A percentile compares a stretch with the other conserved stretches of the same genome.
These are phyloP conservation scores for Cladosporium sp. DNA, from an alignment of 2,329 filamentous ascomycete genomes.

Conservation along the genomic window DNA sequence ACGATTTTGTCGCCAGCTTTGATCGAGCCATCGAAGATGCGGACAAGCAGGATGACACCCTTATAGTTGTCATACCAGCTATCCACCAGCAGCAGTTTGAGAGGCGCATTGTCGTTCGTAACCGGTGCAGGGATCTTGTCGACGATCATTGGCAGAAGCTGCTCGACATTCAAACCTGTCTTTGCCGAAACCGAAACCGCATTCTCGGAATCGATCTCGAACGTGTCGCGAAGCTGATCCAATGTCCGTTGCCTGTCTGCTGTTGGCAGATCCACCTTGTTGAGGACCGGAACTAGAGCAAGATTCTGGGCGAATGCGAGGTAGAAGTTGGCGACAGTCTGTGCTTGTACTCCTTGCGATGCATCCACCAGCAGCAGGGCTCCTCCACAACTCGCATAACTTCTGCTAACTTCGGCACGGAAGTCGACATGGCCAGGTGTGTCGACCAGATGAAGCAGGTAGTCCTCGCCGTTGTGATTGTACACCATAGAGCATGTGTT, in stretches of 20 bases:
- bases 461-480: constrained; percentile 76
- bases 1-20: constrained; percentile 77
- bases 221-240: constrained; percentile 76
- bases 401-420: constrained; percentile 87
- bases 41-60: constrained; percentile 83
- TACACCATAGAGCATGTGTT: constrained; percentile 99
- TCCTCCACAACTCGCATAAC: constrained; percentile 92
- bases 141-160: constrained; percentile 78
- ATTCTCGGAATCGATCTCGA: constrained; percentile 75
- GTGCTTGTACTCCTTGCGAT: constrained; percentile 91
- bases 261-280: constrained; percentile 90
- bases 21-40: constrained; percentile 83
- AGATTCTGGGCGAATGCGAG: constrained; percentile 90
- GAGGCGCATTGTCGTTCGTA: constrained; percentile 64
- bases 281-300: constrained; percentile 81
- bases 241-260: constrained; percentile 82
- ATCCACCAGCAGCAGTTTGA: constrained; percentile 85
- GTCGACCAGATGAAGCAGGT: constrained; percentile 90
- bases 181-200: constrained; percentile 83
- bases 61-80: constrained; percentile 98
- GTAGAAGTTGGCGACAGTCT: constrained; percentile 98
- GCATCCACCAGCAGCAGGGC: constrained; percentile 90
- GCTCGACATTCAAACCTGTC: constrained; percentile 79
- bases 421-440: constrained; percentile 98
- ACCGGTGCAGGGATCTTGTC: constrained; percentile 74